Conservation (phyloP, 1,284 basidiomycete genomes). For the Erythrobasidium hasegawianum region DNA sequence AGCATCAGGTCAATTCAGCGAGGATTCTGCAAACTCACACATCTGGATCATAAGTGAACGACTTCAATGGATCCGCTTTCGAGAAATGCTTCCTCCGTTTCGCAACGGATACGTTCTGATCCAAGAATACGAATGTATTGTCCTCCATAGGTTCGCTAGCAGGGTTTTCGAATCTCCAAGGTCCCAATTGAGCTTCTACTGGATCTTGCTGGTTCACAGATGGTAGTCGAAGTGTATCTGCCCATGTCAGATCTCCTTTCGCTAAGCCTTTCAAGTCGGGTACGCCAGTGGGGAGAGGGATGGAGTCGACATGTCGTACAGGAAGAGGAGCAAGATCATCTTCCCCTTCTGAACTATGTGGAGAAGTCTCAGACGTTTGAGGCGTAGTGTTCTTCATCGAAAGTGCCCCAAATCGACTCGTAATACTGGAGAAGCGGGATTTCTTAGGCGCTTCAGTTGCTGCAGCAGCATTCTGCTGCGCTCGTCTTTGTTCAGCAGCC, state of each 20-base stretch:
- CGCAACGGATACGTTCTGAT: constrained; percentile 47
- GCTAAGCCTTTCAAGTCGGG: background rate
- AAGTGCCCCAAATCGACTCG: background rate
- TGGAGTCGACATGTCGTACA: background rate
- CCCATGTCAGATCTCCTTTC: background rate
- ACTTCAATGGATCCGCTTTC: constrained; percentile 44
- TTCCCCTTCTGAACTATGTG: background rate
- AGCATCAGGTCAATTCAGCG: too few relatives aligned
- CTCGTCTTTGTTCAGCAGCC: background rate
- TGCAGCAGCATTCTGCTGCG: constrained; percentile 9
- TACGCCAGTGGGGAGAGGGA: background rate
- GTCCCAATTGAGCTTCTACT: constrained; percentile 44
- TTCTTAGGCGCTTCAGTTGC: constrained; percentile 1
- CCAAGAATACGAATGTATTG: constrained; percentile 51
- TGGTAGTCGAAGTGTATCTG: background rate
- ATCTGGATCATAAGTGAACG: constrained; percentile 48
- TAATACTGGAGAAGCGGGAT: constrained; percentile 8
- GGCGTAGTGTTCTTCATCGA: background rate
- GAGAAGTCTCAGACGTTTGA: background rate
- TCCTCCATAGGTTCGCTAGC: constrained; percentile 51
- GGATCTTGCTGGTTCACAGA: background rate
- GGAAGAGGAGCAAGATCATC: constrained; percentile 1
- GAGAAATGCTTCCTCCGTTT: constrained; percentile 50
- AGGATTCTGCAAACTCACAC: too few relatives aligned
- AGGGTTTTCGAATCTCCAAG: constrained; percentile 50